Conservation (phyloP, 2,329 filamentous ascomycete species). For the Fusarium armeniacum region DNA sequence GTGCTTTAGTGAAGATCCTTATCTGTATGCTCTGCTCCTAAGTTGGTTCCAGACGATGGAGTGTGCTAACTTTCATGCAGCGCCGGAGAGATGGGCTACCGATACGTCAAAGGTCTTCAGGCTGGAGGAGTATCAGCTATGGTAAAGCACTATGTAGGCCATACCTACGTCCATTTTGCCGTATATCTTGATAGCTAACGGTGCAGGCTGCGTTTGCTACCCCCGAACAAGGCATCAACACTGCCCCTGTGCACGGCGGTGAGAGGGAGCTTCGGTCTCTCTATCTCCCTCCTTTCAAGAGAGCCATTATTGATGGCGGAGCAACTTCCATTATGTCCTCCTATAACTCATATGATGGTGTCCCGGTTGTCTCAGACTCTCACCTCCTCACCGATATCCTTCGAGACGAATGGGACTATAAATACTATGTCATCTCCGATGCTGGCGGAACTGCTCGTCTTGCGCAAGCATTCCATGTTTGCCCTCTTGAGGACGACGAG, state of each 20-base stretch:
- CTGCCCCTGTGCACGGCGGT: slow-evolving; percentile 68
- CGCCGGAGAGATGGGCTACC: slow-evolving; percentile 75
- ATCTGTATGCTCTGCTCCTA: slow-evolving; percentile 59
- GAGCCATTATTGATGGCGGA: slow-evolving; percentile 77
- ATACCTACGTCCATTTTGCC: neutral
- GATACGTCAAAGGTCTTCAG: slow-evolving; percentile 71
- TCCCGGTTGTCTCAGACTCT: slow-evolving; percentile 75
- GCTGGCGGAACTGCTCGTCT: slow-evolving; percentile 79
- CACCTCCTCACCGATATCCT: slow-evolving; percentile 77
- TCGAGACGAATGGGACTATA: slow-evolving; percentile 78
- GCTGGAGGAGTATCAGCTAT: slow-evolving; percentile 75
- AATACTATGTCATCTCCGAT: slow-evolving; percentile 75
- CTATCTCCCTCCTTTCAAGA: slow-evolving; percentile 73
- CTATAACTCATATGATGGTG: slow-evolving; percentile 81
- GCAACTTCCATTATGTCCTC: slow-evolving; percentile 80
- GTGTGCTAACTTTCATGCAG: slow-evolving; percentile 45
- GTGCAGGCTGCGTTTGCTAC: slow-evolving; percentile 70
- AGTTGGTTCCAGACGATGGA: fast-evolving
- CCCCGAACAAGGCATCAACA: slow-evolving; percentile 81
- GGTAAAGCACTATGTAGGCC: slow-evolving; percentile 78
- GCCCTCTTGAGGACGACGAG: slow-evolving; percentile 71
- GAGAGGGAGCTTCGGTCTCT: slow-evolving; percentile 68
- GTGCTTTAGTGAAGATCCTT: slow-evolving; percentile 78
- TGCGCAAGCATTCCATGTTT: slow-evolving; percentile 74
- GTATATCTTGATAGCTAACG: slow-evolving; percentile 1